Percentiles rank a stretch among this genome's conserved stretches.
Conservation (phyloP, 108 stramenopile species). For the Epipyxis sp. region DNA sequence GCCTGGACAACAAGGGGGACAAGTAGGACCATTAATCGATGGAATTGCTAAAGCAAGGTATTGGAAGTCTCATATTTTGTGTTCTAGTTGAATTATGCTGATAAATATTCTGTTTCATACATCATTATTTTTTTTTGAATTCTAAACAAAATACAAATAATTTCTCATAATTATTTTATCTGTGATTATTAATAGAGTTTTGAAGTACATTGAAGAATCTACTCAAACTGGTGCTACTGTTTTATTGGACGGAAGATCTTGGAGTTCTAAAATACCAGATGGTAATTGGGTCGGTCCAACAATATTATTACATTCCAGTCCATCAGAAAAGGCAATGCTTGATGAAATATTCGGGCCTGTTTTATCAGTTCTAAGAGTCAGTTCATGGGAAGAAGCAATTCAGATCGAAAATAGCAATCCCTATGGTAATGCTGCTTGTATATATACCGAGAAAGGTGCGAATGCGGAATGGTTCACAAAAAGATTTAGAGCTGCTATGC, state of each 20-base stretch:
- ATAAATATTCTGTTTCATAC: constrained; percentile 73
- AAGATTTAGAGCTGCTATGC: constrained; percentile 73
- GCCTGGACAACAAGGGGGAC: constrained; percentile 6
- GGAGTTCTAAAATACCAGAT: constrained; percentile 42
- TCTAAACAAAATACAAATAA: too few species aligned
- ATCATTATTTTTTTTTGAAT: background rate
- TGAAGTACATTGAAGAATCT: constrained; percentile 65
- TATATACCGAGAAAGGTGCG: constrained; percentile 85
- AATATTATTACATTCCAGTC: constrained; percentile 36
- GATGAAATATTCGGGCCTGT: constrained; percentile 95
- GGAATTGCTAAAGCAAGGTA: background rate
- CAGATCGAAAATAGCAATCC: constrained; percentile 75
- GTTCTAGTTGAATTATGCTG: too few species aligned
- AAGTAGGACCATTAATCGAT: constrained; percentile 22
- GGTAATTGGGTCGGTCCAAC: constrained; percentile 36
- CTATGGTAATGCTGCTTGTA: constrained; percentile 89
- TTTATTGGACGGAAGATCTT: constrained; percentile 81
- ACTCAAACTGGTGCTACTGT: constrained; percentile 64
- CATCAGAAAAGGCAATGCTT: background rate
- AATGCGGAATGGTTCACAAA: constrained; percentile 71
- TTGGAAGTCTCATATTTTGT: too few species aligned
- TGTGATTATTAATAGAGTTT: constrained; percentile 52
- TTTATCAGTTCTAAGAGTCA: constrained; percentile 64
- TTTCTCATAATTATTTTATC: too few species aligned
- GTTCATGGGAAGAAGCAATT: constrained; percentile 84